Evolutionary conservation across 257 asterid genomes (phyloP), one percentile per base, ranked within the genome.

Genomic region (Nicotiana sylvestris): DNA sequence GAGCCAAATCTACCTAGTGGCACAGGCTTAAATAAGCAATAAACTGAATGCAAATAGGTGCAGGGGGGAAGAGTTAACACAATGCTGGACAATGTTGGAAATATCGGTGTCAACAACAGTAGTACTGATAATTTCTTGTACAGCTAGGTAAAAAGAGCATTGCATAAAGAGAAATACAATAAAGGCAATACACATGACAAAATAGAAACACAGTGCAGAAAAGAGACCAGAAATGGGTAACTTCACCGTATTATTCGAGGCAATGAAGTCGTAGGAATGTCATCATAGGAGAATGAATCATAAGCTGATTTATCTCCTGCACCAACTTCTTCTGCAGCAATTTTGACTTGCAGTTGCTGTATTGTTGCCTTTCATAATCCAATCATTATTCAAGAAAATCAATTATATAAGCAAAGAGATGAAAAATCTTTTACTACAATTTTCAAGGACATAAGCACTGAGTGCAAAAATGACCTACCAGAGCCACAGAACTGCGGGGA

Each of bases 291-390:
- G 87, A 92, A 93, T n/a, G 89, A 89, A 89, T 96, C 98, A 86
- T 95, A 96, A 51, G 88, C 85, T 69, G 98, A 87, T 93, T 90
- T 92, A 77, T 91, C 97, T 87, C 86, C 91, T 43, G 96, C 88
- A 81, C 97, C 97, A 85, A 88, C 86, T 86, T 93, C 98, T 83
- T 90, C 95, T 76, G 98, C 97, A 66, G 92, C 85, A 58, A 95
- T 87, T 79, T 89, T 88, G 64, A 95, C 98, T 92, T 91, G 97
- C 86, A 96, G 83, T 87, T 91, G 96, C 82, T 90, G 93, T 32
- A 89, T 78, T 74, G 84, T 78, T 81, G 81, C 91, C 98, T 96
- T 83, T 56, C 27, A 43, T 16, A 66, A 84, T 87, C 87, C 82
- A 90, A 84, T 74, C 61, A 81, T 66, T 60, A 77, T 51, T 65